Evolutionary conservation across 345 rosid genomes (phyloP), one percentile per base, ranked within the genome.

Genomic region (Arabidopsis arenosa): DNA sequence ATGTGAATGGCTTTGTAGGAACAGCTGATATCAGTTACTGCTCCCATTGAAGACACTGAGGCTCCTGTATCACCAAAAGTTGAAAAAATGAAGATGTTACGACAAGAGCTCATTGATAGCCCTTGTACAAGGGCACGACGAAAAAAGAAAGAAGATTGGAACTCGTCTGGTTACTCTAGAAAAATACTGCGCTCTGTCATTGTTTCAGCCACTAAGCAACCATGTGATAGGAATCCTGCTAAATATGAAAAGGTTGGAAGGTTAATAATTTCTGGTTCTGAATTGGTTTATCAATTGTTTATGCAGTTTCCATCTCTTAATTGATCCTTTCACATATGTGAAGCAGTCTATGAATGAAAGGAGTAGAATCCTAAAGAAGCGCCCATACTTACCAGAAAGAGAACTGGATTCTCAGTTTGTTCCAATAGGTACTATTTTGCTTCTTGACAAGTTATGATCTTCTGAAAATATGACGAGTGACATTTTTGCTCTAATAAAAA

Each of bases 241-340:
- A 72, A 15, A 63, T 13, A 58, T 30, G 77, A 63, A 49, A 68
- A 79, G 85, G 85, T 82, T 68, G 47, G 79, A 44, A 52, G 69
- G 36, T 73, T 77, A 9, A 44, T 77, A 9, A 44, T n/a, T 57
- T 53, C 39, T 57, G 11, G 6, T 18, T 70, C 7, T 55, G 33
- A 52, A 18, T 49, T 68, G 36, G 10, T 53, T 68, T 70, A 32
- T 47, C 21, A 41, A 51, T 30, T 9, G 10, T 68, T 63, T 57
- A 51, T 61, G 28, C 40, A 37, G 52, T 59, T 65, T 59, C 44
- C 28, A 64, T 68, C 56, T 49, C 44, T 53, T 58, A 73, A 33
- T 14, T 44, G 40, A 45, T 59, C 62, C 12, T 37, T 60, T 53
- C 52, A 30, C 17, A 56, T 63, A 39, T 68, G 26, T 41, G 2